Base-by-base conservation (phyloP, 306 rosid species). In the Boehmeria nivea region DNA sequence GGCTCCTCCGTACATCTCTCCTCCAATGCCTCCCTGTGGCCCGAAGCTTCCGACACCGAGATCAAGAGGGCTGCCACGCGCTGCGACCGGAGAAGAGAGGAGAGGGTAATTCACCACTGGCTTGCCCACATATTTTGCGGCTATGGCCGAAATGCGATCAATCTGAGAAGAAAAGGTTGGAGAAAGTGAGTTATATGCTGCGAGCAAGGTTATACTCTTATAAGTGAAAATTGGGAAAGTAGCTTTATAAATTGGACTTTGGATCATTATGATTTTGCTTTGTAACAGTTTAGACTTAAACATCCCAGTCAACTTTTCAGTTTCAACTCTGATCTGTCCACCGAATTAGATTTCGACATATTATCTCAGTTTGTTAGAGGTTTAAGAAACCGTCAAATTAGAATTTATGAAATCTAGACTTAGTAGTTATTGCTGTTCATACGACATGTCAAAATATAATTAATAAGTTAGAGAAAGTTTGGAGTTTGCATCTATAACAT, bases 51-150 rank as follows among this genome's bases (percentile, higher is more conserved):
- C 81, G 19, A 71, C 82, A 0, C 89, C 94, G 6, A 73, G 76
- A 34, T 88, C 99, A 9, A 80, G 46, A 8, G 83, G 89, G 4
- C 54, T 23, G 15, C 66, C 46, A 14, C 99, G 86, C 3, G 94
- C 57, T 17, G 93, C 79, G 13, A 81, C 77, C 4, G 96, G 72
- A 15, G 93, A 72, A 4, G 95, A 77, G 10, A 91, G 60, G 5
- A 83, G 66, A 25, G 99, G 83, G 65, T 81, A 93, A 77, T 72
- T 87, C 67, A 67, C 89, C 12, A 81, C 84, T 1, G 99, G 96
- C 74, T 93, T 93, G 14, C 99, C 99, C 2, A 85, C 94, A 9
- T 93, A 87, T 59, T 93, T 93, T 0, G 99, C 99, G 19, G 99
- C 99, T 33, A 93, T 93, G 3, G 83, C 88, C 26, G 96, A 87